Evolutionary conservation across 2,329 filamentous ascomycete genomes (phyloP).

Genomic region (Alternaria sp.): DNA sequence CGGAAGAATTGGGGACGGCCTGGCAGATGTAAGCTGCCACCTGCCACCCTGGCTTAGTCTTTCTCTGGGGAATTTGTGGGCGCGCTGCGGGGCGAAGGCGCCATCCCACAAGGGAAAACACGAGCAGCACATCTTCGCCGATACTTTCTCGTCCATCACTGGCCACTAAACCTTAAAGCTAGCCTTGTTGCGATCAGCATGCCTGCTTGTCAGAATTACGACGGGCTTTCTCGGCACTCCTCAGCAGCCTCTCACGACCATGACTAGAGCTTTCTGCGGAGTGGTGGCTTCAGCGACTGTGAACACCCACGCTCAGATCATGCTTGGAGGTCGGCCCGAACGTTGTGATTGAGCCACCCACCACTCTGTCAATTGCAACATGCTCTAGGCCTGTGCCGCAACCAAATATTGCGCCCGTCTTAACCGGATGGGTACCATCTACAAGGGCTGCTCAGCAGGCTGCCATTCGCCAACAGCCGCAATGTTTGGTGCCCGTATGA

Average conservation of each 20-base stretch:
- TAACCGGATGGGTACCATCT: constrained; percentile 8
- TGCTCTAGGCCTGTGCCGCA: neutral
- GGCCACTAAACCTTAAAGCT: constrained; percentile 32
- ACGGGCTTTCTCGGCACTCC: constrained; percentile 19
- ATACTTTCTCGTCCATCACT: constrained; percentile 41
- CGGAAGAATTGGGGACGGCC: constrained; percentile 33
- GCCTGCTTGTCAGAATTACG: constrained; percentile 14
- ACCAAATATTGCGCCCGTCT: neutral
- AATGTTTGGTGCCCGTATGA: constrained; percentile 26
- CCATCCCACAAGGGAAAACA: constrained; percentile 26
- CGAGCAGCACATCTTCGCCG: constrained; percentile 32
- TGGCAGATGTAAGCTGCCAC: constrained; percentile 33
- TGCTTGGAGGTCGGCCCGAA: constrained; percentile 7
- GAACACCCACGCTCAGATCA: constrained; percentile 10
- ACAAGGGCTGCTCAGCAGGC: constrained; percentile 7
- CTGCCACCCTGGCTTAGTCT: constrained; percentile 30
- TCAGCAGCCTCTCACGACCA: constrained; percentile 9
- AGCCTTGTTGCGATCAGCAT: constrained; percentile 25
- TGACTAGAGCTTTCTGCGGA: constrained; percentile 12
- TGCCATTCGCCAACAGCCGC: constrained; percentile 22
- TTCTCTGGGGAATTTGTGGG: constrained; percentile 29
- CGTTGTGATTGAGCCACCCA: constrained; percentile 3
- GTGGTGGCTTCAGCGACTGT: constrained; percentile 18
- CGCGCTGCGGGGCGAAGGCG: constrained; percentile 32
- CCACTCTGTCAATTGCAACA: constrained; percentile 1